A percentile compares a stretch with the other conserved stretches of the same genome.
phyloP scores from a whole-genome alignment of 805 yeast species.

The Ogataea naganishii region DNA sequence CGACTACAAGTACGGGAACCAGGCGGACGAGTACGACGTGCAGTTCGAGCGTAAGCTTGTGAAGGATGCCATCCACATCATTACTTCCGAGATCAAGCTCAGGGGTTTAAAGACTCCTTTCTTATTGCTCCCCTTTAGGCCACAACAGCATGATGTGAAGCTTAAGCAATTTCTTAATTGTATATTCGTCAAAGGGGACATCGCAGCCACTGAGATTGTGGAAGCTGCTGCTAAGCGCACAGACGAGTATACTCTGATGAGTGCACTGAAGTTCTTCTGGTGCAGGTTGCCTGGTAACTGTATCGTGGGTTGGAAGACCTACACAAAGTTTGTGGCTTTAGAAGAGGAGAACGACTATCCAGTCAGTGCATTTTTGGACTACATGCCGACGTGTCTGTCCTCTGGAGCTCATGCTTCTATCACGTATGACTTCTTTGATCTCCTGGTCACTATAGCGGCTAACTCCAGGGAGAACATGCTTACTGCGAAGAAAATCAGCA shows the following conservation, averaged over 20 bases:
- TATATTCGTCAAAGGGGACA: slow-evolving; percentile 51
- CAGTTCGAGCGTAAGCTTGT: slow-evolving; percentile 58
- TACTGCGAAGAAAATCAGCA: slow-evolving; percentile 72
- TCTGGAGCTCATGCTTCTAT: slow-evolving; percentile 87
- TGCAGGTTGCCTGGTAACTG: slow-evolving; percentile 73
- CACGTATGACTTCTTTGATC: slow-evolving; percentile 79
- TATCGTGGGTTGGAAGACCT: slow-evolving; percentile 80
- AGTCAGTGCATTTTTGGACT: slow-evolving; percentile 62
- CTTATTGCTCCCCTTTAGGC: slow-evolving; percentile 68
- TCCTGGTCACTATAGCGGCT: slow-evolving; percentile 67
- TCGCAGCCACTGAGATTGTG: slow-evolving; percentile 32
- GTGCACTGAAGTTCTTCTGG: slow-evolving; percentile 81
- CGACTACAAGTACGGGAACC: slow-evolving; percentile 16
- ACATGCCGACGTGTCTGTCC: slow-evolving; percentile 77
- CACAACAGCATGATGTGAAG: slow-evolving; percentile 53
- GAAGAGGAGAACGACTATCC: slow-evolving; percentile 65
- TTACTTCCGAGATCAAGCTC: slow-evolving; percentile 65
- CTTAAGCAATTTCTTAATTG: slow-evolving; percentile 47
- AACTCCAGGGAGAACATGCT: slow-evolving; percentile 71
- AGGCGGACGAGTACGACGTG: slow-evolving; percentile 17
- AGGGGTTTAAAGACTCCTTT: slow-evolving; percentile 55
- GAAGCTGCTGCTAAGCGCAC: slow-evolving; percentile 37
- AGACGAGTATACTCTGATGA: slow-evolving; percentile 63
- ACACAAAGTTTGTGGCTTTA: slow-evolving; percentile 54
- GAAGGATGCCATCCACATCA: slow-evolving; percentile 56